Percentiles rank a stretch among this genome's conserved stretches.
Conservation (phyloP, 176 grass and related monocot species). For the Triticum monococcum region DNA sequence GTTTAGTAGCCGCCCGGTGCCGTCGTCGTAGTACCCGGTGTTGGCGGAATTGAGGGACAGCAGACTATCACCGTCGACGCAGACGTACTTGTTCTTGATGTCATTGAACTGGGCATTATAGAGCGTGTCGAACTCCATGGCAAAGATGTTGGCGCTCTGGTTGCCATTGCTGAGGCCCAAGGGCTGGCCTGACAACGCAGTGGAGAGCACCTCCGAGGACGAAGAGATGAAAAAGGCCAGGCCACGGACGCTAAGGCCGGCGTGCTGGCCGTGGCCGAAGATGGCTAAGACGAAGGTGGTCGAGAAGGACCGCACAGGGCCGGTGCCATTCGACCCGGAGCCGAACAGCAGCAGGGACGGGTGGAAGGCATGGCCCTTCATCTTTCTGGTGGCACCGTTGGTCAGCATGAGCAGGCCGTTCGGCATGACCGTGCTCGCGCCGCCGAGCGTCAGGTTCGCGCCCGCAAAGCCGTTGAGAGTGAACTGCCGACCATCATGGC, state of each 20-base stretch:
- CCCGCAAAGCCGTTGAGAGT: slow-evolving; percentile 36
- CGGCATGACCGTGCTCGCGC: slow-evolving; percentile 5
- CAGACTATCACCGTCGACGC: not conserved
- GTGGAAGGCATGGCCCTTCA: slow-evolving; percentile 40
- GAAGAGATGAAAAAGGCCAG: not conserved
- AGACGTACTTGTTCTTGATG: not conserved
- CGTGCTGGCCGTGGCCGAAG: slow-evolving; percentile 18
- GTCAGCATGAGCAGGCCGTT: slow-evolving; percentile 42
- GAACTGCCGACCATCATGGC: not conserved
- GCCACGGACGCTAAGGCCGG: too few relatives aligned
- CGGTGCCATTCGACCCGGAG: not conserved
- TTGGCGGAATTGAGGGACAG: not conserved
- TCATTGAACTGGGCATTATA: not conserved
- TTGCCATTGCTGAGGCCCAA: not conserved
- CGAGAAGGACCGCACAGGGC: not conserved
- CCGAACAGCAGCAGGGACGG: slow-evolving; percentile 12
- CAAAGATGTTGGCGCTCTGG: not conserved
- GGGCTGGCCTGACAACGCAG: not conserved
- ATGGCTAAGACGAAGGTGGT: not conserved
- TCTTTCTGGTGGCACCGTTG: slow-evolving; percentile 12
- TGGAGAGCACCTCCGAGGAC: not conserved
- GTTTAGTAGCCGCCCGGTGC: not conserved
- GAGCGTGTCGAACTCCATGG: not conserved
- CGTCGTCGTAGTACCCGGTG: not conserved
- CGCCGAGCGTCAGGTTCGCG: slow-evolving; percentile 24